A percentile compares a stretch with the other conserved stretches of the same genome.
These are phyloP conservation scores for Galerina sulciceps DNA, from an alignment of 768 basidiomycete species.

Conservation along the genomic window DNA sequence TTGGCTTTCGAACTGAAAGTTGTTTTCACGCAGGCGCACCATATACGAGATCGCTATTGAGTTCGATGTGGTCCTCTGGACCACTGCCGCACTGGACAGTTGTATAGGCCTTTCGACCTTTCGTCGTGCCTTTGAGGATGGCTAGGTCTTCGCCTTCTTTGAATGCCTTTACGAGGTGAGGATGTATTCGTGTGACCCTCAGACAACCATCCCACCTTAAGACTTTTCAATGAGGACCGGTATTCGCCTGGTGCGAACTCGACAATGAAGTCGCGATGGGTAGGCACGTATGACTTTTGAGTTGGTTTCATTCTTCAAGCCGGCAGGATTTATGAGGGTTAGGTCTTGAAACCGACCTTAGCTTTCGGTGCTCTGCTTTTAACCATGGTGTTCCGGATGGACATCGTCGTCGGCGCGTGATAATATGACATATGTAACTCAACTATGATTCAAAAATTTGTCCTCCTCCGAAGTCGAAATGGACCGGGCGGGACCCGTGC, in stretches of 20 bases:
- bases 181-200: neutral
- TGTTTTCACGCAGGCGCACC: slow-evolving; percentile 35
- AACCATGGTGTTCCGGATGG: too few relatives aligned
- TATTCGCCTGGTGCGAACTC: slow-evolving; percentile 40
- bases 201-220: slow-evolving; percentile 28
- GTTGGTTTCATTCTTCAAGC: slow-evolving; percentile 27
- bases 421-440: too few relatives aligned
- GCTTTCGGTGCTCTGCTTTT: too few relatives aligned
- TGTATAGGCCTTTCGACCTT: slow-evolving; percentile 46
- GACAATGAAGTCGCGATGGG: slow-evolving; percentile 40
- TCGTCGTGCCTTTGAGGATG: slow-evolving; percentile 33
- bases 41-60: slow-evolving; percentile 65
- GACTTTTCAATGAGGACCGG: slow-evolving; percentile 38
- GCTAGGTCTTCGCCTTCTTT: slow-evolving; percentile 40
- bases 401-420: too few relatives aligned
- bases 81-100: slow-evolving; percentile 56
- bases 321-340: neutral
- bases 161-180: slow-evolving; percentile 34
- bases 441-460: too few relatives aligned
- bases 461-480: too few relatives aligned
- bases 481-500: too few relatives aligned
- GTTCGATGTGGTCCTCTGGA: slow-evolving; percentile 51
- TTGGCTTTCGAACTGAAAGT: neutral
- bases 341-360: too few relatives aligned
- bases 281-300: slow-evolving; percentile 33